Conservation (phyloP, 805 yeast genomes). For the Nakazawaea molendinolei region DNA sequence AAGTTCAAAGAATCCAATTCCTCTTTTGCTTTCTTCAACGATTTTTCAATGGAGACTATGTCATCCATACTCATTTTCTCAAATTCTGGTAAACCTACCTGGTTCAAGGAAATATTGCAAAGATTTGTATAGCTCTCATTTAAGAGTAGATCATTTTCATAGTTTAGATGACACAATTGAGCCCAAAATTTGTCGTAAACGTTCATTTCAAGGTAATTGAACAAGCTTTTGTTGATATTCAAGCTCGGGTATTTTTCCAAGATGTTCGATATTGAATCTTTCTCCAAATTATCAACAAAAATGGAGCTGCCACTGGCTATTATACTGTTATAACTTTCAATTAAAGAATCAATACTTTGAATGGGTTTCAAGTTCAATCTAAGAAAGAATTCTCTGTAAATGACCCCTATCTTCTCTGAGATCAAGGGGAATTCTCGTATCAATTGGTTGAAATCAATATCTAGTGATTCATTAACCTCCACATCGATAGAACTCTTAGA, state of each 20-base stretch:
- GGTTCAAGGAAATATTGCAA: constrained; percentile 39
- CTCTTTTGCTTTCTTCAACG: constrained; percentile 43
- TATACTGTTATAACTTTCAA: constrained; percentile 21
- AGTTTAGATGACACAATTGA: constrained; percentile 20
- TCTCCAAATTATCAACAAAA: constrained; percentile 25
- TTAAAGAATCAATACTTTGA: constrained; percentile 20
- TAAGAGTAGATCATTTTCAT: constrained; percentile 15
- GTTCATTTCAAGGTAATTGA: constrained; percentile 65
- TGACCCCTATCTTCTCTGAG: constrained; percentile 29
- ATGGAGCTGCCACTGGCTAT: constrained; percentile 26
- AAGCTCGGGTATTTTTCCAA: constrained; percentile 28
- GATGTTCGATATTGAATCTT: constrained; percentile 20
- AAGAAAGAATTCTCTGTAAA: constrained; percentile 32
- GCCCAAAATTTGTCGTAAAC: constrained; percentile 65
- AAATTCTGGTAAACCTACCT: constrained; percentile 37
- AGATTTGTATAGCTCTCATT: constrained; percentile 28
- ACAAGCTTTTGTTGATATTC: constrained; percentile 48
- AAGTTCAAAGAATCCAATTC: constrained; percentile 42
- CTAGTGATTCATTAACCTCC: background rate
- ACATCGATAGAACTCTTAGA: background rate
- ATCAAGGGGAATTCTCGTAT: constrained; percentile 32
- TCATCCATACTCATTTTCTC: constrained; percentile 6
- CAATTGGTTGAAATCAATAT: constrained; percentile 28
- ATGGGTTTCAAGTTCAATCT: constrained; percentile 28
- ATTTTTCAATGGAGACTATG: constrained; percentile 29